These are phyloP conservation scores for Pseudopyricularia cyperi DNA, from an alignment of 2,329 filamentous ascomycete genomes.

Conservation along the genomic window DNA sequence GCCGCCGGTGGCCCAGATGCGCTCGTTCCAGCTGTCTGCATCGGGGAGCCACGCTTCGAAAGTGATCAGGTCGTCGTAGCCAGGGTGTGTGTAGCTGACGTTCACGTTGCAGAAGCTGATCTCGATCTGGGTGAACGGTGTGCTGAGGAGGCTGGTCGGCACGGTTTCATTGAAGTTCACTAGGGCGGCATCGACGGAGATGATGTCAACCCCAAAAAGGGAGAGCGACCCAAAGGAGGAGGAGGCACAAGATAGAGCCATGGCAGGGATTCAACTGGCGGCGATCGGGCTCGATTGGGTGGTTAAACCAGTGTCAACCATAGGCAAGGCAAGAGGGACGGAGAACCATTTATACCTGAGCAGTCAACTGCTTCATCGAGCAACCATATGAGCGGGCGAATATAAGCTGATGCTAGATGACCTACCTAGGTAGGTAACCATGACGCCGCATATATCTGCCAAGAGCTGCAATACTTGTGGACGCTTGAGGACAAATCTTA, in stretches of 20 bases:
- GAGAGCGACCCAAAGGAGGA: not conserved
- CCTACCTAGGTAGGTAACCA: too few species aligned
- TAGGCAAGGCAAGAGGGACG: too few species aligned
- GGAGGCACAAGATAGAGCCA: not conserved
- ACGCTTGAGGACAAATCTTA: too few species aligned
- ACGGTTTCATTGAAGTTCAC: not conserved
- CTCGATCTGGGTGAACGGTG: not conserved
- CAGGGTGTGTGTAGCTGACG: constrained; percentile 21
- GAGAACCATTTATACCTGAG: too few species aligned
- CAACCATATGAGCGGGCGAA: too few species aligned
- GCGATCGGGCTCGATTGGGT: too few species aligned
- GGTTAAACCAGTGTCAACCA: too few species aligned
- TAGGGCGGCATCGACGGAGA: not conserved
- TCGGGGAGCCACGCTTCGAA: constrained; percentile 18
- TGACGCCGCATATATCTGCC: too few species aligned
- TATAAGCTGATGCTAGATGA: too few species aligned
- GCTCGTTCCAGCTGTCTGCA: constrained; percentile 15
- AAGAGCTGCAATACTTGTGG: too few species aligned
- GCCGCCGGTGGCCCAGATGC: constrained; percentile 20
- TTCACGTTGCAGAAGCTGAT: constrained; percentile 23
- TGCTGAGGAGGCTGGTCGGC: not conserved
- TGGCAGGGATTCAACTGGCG: too few species aligned
- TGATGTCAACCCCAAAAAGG: not conserved
- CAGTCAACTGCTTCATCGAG: too few species aligned
- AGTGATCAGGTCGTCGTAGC: constrained; percentile 17